Evolutionary conservation across 2,329 filamentous ascomycete genomes (phyloP).

Genomic region (Zopfia rhizophila): DNA sequence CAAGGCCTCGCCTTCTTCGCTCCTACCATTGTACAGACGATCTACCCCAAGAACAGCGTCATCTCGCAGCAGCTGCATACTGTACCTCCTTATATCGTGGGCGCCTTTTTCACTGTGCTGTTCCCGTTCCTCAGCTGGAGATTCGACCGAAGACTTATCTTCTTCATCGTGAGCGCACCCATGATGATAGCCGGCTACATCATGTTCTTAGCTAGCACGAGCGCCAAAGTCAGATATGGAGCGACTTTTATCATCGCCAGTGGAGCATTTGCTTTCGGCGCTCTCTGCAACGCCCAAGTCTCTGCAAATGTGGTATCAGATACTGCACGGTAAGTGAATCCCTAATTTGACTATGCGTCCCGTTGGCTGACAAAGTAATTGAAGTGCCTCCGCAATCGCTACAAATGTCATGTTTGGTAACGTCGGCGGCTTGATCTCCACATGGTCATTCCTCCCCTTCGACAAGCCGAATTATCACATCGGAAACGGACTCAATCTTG

Average conservation of each 20-base stretch:
- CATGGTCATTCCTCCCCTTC: conserved; percentile 71
- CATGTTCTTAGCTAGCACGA: conserved; percentile 71
- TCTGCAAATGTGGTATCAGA: conserved; percentile 78
- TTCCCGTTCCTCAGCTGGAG: conserved; percentile 71
- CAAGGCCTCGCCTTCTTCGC: conserved; percentile 76
- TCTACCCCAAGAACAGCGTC: conserved; percentile 68
- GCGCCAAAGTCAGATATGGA: conserved; percentile 68
- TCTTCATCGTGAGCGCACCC: conserved; percentile 69
- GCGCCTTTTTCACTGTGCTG: conserved; percentile 72
- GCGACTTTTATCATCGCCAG: conserved; percentile 76
- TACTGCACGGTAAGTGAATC: conserved; percentile 62
- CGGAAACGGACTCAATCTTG: conserved; percentile 77
- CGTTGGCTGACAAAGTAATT: background rate
- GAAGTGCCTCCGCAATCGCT: conserved; percentile 69
- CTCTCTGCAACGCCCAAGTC: conserved; percentile 73
- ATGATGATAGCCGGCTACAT: conserved; percentile 75
- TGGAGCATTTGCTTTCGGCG: conserved; percentile 71
- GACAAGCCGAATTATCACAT: conserved; percentile 75
- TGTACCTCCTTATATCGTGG: conserved; percentile 76
- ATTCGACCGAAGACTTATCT: conserved; percentile 67
- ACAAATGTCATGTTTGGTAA: conserved; percentile 78
- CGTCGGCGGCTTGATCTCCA: conserved; percentile 73
- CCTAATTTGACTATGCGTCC: background rate
- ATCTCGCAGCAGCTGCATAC: conserved; percentile 75
- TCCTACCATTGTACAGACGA: conserved; percentile 75